Percentiles rank a stretch among this genome's conserved stretches.
Evolutionary conservation across 2,329 filamentous ascomycete species (phyloP).

Genomic region (Celoporthe dispersa): DNA sequence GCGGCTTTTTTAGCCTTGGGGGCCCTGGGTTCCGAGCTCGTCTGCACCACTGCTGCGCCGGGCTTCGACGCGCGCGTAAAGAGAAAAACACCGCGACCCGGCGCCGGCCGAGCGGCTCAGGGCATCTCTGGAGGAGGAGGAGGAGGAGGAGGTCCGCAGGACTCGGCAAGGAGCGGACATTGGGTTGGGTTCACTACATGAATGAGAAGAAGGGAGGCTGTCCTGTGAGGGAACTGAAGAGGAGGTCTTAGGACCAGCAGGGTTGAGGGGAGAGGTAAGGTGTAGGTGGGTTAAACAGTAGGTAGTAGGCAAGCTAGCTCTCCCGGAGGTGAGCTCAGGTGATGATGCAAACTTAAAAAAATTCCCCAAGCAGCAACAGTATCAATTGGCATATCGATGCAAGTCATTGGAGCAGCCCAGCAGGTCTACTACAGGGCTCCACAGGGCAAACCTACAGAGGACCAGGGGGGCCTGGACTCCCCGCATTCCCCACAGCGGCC

Average conservation of each 20-base stretch:
- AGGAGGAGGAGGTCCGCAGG: slow-evolving; percentile 34
- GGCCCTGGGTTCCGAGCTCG: slow-evolving; percentile 20
- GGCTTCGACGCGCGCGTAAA: slow-evolving; percentile 21
- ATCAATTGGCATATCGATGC: background rate
- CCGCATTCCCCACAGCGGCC: slow-evolving; percentile 11
- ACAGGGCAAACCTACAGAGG: background rate
- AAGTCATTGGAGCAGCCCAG: background rate
- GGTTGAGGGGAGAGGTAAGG: background rate
- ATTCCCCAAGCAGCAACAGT: background rate
- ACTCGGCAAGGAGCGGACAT: slow-evolving; percentile 42
- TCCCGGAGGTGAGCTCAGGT: background rate
- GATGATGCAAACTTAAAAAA: slow-evolving; percentile 11
- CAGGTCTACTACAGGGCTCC: slow-evolving; percentile 12
- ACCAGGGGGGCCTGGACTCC: background rate
- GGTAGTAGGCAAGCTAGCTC: background rate
- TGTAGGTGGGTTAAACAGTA: too few relatives aligned
- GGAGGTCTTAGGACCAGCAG: slow-evolving; percentile 27
- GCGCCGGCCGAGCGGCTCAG: slow-evolving; percentile 35
- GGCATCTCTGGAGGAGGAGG: slow-evolving; percentile 31
- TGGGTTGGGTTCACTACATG: slow-evolving; percentile 35
- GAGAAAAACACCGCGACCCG: slow-evolving; percentile 33
- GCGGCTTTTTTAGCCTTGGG: slow-evolving; percentile 25
- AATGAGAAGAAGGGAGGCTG: slow-evolving; percentile 2
- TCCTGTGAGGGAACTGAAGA: background rate
- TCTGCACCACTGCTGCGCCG: slow-evolving; percentile 22